phyloP scores from a whole-genome alignment of 805 yeast genomes.

The Saccharomycopsis selenospora region DNA sequence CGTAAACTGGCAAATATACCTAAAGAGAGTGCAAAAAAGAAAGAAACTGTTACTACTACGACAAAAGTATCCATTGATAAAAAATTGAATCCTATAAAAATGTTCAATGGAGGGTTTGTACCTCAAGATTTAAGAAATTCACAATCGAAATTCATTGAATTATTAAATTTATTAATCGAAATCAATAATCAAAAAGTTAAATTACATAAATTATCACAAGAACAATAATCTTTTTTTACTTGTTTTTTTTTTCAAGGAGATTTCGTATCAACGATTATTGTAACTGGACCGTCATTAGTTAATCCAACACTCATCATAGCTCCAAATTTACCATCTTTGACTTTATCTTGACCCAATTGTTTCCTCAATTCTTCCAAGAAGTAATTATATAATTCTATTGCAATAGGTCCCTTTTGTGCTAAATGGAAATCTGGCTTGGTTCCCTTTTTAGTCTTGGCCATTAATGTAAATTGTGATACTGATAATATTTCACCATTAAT shows the following conservation, averaged over 20 bases:
- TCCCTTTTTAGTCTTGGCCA: conserved; percentile 82
- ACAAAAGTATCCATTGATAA: not conserved
- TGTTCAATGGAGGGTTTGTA: conserved; percentile 22
- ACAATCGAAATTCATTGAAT: conserved; percentile 4
- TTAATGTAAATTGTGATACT: conserved; percentile 88
- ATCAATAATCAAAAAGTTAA: conserved; percentile 1
- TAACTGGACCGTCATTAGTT: conserved; percentile 50
- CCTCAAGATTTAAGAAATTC: conserved; percentile 12
- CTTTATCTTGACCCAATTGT: conserved; percentile 56
- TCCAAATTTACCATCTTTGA: conserved; percentile 86
- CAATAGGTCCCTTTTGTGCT: conserved; percentile 75
- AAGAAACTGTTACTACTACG: not conserved
- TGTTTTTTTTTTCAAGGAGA: no score
- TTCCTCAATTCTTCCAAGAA: conserved; percentile 42
- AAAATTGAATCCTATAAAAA: conserved; percentile 17
- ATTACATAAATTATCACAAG: no score
- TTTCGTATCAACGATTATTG: conserved; percentile 16
- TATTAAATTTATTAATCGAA: conserved; percentile 6
- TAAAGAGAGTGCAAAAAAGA: not conserved
- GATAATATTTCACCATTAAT: conserved; percentile 67
- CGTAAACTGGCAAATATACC: not conserved
- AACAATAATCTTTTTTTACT: no score
- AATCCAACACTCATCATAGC: conserved; percentile 95
- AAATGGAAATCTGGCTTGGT: conserved; percentile 91
- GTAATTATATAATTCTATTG: conserved; percentile 36